Evolutionary conservation across 805 yeast species (phyloP), one percentile per base, ranked within the genome.

Genomic region (Torulaspora microellipsoides): DNA sequence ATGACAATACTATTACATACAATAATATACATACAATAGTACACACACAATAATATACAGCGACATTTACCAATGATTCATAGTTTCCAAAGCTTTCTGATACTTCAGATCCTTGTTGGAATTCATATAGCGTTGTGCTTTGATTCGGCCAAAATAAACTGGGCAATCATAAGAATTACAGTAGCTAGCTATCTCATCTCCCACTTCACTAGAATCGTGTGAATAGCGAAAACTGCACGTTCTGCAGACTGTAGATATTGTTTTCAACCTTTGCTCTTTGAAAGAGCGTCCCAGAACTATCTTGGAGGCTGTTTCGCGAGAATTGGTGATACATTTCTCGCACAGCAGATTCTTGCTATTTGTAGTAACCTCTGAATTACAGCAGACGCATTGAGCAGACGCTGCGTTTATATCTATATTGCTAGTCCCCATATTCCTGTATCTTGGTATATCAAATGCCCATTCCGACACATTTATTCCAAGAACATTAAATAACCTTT

Each of bases 391-490:
- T 11, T 30, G 43, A 8, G 57, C 43, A 9, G 55, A 51, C n/a
- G 49, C 53, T 11, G 68, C 51, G 30, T 60, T 43, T 3, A 40
- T 43, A 30, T 38, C 46, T 27, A 45, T 47, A 8, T 42, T 37
- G 17, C 39, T 45, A 7, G 33, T 29, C 11, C 49, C 46, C 25
- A 43, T 38, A 27, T 34, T 33, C 14, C 37, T 38, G 23, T 27
- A 36, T 36, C 45, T 38, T 27, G 95, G 87, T 68, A 89, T 70
- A 23, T 80, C 85, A 9, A 64, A 63, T 49, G 80, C 85, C 99
- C 99, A 93, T 3, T 69, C 70, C 33, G 70, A 69, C 5, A 90
- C 73, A 64, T 88, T 84, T 2, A 85, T 93, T 0, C 99, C 99
- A 45, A 88, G 65, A 11, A 91, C 64, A 53, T 80, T 84, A 63